Evolutionary conservation across 2,329 filamentous ascomycete genomes (phyloP), one percentile per base, ranked within the genome.

Genomic region (Diaporthe sp.): DNA sequence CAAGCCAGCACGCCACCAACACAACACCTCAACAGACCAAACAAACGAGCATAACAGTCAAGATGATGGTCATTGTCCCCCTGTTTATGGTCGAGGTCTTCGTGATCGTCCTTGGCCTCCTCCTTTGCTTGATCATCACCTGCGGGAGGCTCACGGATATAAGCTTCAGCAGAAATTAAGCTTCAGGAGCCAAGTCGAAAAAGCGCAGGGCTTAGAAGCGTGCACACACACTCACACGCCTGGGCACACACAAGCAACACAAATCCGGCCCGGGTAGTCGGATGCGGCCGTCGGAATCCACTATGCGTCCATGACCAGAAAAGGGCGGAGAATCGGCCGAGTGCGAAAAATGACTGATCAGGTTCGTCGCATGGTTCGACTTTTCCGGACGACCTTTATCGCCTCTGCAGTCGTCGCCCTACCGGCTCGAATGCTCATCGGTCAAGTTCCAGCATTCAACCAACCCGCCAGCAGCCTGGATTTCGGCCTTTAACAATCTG

Each of bases 111-210:
- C 53, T 76, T 31, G 65, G 49, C 22, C 8, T 76, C 39, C 0
- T 76, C 37, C 20, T 74, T 12, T 55, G 37, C 42, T 63, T 74
- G 44, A 44, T 76, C 28, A 76, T 76, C 47, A 70, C 53, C 44
- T 49, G n/a, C 8, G 47, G 61, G 25, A 55, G 74, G 12, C 71
- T 76, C 25, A 63, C 63, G 17, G 37, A 22, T 22, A 74, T 76
- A 31, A 76, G 71, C 71, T 76, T 76, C 74, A 25, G 71, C 44
- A 74, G 47, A 49, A 71, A 68, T 49, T 76, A 68, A 73, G 60
- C 31, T 44, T 39, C 60, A 17, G 47, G n/a, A 55, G 65, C 65
- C 65, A 68, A 68, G 65, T 68, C 47, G 47, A 61, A 22, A 51
- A 49, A 8, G 31, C 31, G 42, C 63, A 37, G 44, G 42, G 44